A percentile compares a stretch with the other conserved stretches of the same genome.
Conservation (phyloP, 495 filamentous ascomycete genomes). For the Neurospora sp. region DNA sequence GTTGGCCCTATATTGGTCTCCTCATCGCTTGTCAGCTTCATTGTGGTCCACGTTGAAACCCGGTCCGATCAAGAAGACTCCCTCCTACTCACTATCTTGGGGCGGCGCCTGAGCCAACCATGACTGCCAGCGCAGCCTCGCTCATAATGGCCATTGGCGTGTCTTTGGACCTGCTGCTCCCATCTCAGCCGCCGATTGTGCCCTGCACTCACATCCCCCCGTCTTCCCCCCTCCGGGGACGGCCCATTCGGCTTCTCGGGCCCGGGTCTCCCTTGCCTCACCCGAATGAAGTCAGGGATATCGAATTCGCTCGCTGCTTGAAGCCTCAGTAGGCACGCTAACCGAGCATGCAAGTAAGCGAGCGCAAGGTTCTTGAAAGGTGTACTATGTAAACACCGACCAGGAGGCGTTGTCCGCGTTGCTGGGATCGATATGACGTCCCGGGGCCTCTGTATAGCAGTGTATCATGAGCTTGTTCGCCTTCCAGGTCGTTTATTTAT, state of each 20-base stretch:
- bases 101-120: not conserved
- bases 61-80: not conserved
- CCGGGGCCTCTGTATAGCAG: not conserved
- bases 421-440: not conserved
- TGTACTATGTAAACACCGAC: not conserved
- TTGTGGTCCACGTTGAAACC: not conserved
- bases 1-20: not conserved
- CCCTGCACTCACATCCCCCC: not conserved
- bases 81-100: not conserved
- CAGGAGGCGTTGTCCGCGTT: not conserved
- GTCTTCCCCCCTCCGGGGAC: not conserved
- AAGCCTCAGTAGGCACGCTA: not conserved
- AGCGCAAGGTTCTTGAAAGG: not conserved
- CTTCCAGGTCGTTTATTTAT: not conserved
- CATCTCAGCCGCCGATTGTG: not conserved
- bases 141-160: not conserved
- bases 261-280: not conserved
- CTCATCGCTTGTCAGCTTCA: not conserved
- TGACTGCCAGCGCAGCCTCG: not conserved
- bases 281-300: not conserved
- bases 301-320: not conserved
- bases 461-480: not conserved
- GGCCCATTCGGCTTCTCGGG: not conserved
- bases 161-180: not conserved
- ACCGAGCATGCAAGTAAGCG: not conserved